phyloP scores from a whole-genome alignment of 2,329 filamentous ascomycete genomes.

The Fusarium sp. region DNA sequence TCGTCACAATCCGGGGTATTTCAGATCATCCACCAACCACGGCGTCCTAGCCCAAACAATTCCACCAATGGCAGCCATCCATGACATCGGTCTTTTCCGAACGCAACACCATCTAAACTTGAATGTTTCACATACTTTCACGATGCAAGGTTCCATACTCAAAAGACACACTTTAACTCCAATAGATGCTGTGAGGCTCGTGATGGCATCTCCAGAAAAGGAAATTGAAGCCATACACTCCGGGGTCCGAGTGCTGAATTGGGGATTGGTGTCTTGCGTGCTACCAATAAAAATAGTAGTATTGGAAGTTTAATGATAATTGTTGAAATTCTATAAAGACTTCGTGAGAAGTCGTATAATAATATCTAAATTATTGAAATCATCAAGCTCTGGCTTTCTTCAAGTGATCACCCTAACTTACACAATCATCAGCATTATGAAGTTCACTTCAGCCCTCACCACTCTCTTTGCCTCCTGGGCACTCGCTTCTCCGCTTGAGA shows the following conservation, averaged over 20 bases:
- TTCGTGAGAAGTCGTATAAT: background rate
- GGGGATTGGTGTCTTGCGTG: background rate
- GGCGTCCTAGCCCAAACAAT: background rate
- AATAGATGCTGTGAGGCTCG: background rate
- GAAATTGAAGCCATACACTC: background rate
- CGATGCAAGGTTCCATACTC: background rate
- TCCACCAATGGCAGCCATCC: constrained; percentile 8
- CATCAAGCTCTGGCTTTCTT: background rate
- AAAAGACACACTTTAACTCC: background rate
- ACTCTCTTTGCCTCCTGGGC: constrained; percentile 29
- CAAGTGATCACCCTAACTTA: background rate
- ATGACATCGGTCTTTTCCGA: background rate
- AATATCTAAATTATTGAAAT: background rate
- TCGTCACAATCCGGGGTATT: background rate
- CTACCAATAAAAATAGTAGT: background rate
- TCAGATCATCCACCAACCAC: constrained; percentile 29
- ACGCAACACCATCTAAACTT: background rate
- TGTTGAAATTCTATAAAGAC: constrained; percentile 9
- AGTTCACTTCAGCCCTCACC: constrained; percentile 18
- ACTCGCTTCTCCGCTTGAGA: constrained; percentile 24
- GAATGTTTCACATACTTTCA: constrained; percentile 11
- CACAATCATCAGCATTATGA: constrained; percentile 17
- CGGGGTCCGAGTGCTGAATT: constrained; percentile 11
- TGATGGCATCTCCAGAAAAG: background rate
- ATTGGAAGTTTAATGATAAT: fast-evolving